phyloP scores from a whole-genome alignment of 75 land plant species.

The Isoetes taiwanensis region DNA sequence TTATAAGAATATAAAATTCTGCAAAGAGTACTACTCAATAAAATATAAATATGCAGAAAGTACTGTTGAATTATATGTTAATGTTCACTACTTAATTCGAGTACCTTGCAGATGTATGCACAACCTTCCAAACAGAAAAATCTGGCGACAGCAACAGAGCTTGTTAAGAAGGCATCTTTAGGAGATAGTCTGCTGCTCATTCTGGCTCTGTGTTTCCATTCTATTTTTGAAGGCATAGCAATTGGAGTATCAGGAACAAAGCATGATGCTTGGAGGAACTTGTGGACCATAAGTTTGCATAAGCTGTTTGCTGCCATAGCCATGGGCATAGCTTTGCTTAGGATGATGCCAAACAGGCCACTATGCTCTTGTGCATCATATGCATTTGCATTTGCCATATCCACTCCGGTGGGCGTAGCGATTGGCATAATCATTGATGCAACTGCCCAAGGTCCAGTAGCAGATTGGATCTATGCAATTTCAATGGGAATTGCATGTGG shows the following conservation, averaged over 20 bases:
- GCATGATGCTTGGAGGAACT: slow-evolving; percentile 3
- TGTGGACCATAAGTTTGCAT: slow-evolving; percentile 2
- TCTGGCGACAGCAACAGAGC: neutral
- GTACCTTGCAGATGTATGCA: too few relatives aligned
- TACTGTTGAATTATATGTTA: too few relatives aligned
- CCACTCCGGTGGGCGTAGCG: slow-evolving; percentile 1
- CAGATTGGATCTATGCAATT: slow-evolving; percentile 8
- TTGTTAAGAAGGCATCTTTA: neutral
- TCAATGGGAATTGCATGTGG: slow-evolving; percentile 6
- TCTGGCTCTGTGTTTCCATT: slow-evolving; percentile 1
- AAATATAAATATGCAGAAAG: too few relatives aligned
- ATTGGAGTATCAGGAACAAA: slow-evolving; percentile 1
- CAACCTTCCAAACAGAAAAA: neutral
- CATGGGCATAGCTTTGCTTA: slow-evolving; percentile 1
- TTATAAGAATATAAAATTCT: neutral
- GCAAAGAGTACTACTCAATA: too few relatives aligned
- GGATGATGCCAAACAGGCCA: slow-evolving; percentile 6
- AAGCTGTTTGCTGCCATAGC: slow-evolving; percentile 7
- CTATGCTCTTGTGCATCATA: neutral
- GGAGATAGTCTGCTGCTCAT: slow-evolving; percentile 5
- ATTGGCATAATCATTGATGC: slow-evolving; percentile 3
- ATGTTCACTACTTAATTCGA: too few relatives aligned
- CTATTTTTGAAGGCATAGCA: slow-evolving; percentile 1
- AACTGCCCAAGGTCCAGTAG: neutral
- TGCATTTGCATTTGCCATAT: slow-evolving; percentile 6